Percentiles rank a stretch among this genome's conserved stretches.
These are phyloP conservation scores for Collybiopsis luxurians DNA, from an alignment of 768 basidiomycete species.

Conservation along the genomic window DNA sequence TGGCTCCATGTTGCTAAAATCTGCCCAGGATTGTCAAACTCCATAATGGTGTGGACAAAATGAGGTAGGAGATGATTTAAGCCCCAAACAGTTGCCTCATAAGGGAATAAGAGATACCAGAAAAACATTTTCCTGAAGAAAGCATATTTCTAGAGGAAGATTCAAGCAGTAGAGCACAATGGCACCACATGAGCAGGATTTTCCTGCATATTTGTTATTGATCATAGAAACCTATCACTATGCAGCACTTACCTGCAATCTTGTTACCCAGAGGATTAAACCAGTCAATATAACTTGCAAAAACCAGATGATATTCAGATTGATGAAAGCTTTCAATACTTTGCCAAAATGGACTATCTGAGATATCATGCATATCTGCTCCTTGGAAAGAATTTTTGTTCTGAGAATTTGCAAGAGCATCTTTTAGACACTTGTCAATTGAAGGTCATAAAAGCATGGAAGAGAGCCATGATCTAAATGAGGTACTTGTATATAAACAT, in stretches of 20 bases:
- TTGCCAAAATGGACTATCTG: constrained; percentile 26
- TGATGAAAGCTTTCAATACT: constrained; percentile 10
- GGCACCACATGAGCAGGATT: background rate
- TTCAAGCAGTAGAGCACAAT: background rate
- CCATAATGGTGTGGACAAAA: constrained; percentile 10
- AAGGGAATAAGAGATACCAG: constrained; percentile 12
- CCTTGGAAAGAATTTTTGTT: background rate
- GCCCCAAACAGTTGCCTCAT: constrained; percentile 17
- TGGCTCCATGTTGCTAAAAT: constrained; percentile 9
- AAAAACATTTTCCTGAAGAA: background rate
- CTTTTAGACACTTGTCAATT: constrained; percentile 16
- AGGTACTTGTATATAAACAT: constrained; percentile 20
- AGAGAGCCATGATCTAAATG: constrained; percentile 26
- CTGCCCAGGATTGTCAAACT: constrained; percentile 12
- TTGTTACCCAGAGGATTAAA: background rate
- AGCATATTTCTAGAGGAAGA: background rate
- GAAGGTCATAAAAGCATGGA: constrained; percentile 21
- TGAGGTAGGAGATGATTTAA: constrained; percentile 18
- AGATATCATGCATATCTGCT: constrained; percentile 17
- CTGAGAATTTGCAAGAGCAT: constrained; percentile 11
- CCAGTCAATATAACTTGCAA: background rate
- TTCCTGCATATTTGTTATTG: background rate
- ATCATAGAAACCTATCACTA: background rate
- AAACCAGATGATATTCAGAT: constrained; percentile 8
- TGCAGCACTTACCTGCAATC: background rate